phyloP scores from a whole-genome alignment of 2,329 filamentous ascomycete genomes.

The Talaromyces amestolkiae region DNA sequence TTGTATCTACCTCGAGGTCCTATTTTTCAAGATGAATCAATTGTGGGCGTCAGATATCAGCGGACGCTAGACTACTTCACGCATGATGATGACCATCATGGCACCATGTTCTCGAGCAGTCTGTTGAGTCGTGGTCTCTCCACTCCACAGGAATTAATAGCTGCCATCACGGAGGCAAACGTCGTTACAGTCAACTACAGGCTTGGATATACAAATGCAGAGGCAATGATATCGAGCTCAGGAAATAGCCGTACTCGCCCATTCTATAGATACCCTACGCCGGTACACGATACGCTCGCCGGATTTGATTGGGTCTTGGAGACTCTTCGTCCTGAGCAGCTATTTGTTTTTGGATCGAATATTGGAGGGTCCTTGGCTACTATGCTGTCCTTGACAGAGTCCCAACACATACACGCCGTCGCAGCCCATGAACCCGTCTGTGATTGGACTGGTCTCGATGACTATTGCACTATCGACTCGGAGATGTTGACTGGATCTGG shows the following conservation, averaged over 20 bases:
- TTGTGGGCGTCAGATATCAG: background rate
- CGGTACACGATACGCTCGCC: conserved; percentile 40
- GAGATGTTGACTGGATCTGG: background rate
- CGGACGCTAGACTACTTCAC: conserved; percentile 1
- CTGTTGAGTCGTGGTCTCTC: background rate
- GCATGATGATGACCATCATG: background rate
- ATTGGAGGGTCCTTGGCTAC: conserved; percentile 43
- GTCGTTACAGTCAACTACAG: conserved; percentile 45
- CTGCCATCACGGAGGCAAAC: conserved; percentile 33
- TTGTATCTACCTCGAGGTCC: conserved; percentile 20
- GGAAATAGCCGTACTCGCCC: background rate
- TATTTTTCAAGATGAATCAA: conserved; percentile 3
- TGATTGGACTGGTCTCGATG: conserved; percentile 43
- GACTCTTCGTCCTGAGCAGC: conserved; percentile 29
- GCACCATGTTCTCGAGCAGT: background rate
- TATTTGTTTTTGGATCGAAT: conserved; percentile 36
- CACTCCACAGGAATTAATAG: conserved; percentile 29
- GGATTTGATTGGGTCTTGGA: conserved; percentile 41
- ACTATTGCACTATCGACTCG: conserved; percentile 32
- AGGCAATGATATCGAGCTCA: background rate
- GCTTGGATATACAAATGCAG: conserved; percentile 26
- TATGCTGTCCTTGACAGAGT: conserved; percentile 45
- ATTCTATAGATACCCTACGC: conserved; percentile 35
- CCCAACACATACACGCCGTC: conserved; percentile 32
- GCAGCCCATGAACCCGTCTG: conserved; percentile 37